Conservation (phyloP, 345 rosid species). For the Eucalyptus brandiana region DNA sequence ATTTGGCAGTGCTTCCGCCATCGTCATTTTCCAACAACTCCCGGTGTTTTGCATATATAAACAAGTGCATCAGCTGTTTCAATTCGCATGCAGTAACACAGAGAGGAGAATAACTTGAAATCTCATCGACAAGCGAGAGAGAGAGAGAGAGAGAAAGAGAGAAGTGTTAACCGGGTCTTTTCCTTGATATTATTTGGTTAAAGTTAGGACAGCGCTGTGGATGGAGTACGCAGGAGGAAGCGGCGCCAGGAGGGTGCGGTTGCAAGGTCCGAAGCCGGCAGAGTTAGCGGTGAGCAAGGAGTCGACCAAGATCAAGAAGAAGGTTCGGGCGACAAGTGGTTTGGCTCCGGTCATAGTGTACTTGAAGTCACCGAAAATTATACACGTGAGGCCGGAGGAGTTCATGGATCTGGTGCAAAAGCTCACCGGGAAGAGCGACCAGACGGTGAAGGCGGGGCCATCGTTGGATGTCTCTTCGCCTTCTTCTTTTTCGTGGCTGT, state of each 20-base stretch:
- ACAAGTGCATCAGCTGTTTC: not conserved
- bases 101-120: not conserved
- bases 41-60: not conserved
- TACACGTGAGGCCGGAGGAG: slow-evolving; percentile 1
- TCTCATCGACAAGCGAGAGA: not conserved
- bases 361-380: not conserved
- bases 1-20: not conserved
- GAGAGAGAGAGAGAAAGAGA: not conserved
- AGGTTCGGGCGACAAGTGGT: not conserved
- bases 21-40: not conserved
- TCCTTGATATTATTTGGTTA: not conserved
- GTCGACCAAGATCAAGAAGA: not conserved
- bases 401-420: not conserved
- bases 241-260: not conserved
- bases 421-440: not conserved
- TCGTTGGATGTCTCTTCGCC: not conserved
- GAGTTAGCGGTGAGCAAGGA: not conserved
- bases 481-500: not conserved
- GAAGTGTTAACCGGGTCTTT: not conserved
- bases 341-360: not conserved
- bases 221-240: not conserved
- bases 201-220: not conserved
- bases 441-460: not conserved
- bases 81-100: not conserved
- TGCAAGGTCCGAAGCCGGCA: not conserved